Evolutionary conservation across 768 basidiomycete species (phyloP), one percentile per base, ranked within the genome.

Genomic region (Mycena alexandri): DNA sequence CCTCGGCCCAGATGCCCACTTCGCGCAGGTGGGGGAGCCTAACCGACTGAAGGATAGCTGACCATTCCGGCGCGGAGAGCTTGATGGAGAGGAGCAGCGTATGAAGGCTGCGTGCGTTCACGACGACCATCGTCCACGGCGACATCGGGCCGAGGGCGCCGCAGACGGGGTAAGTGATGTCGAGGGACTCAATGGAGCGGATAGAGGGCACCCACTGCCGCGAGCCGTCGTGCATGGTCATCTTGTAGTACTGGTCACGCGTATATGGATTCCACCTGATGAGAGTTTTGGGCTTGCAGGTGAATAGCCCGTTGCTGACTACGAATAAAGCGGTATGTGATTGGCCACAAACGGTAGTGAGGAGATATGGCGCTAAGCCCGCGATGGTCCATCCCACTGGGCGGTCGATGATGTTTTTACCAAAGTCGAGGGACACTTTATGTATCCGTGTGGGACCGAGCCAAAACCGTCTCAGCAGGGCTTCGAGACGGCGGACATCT

Each of bases 191-290:
- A 0, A 68, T 44, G 3, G 61, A 58, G 8, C 55, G 54, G 24
- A 63, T 68, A 19, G 67, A 34, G 19, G 67, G 56, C 1, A 63
- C 67, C 67, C 67, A 68, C 34, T 68, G 67, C 2, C 57, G 47
- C 33, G 67, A 53, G 7, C 61, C 56, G 44, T 68, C 67, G 56
- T 68, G 67, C 61, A 68, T 58, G 22, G 19, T 5, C 41, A 53
- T 21, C 21, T 60, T 63, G n/a, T 6, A 11, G 21, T 59, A 63
- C n/a, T 0, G 41, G 5, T 63, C 57, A 21, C 61, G 54, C 3
- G 56, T 41, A 19, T 63, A 68, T 12, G 67, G 54, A 17, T 22
- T 63, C 67, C 67, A 68, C n/a, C 29, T 19, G 12, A 44, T 36
- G 56, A 68, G 9, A 1, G 41, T 10, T 24, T 34, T 56, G 22